phyloP scores from a whole-genome alignment of 2,329 filamentous ascomycete species.

The Pseudogymnoascus pannorum region DNA sequence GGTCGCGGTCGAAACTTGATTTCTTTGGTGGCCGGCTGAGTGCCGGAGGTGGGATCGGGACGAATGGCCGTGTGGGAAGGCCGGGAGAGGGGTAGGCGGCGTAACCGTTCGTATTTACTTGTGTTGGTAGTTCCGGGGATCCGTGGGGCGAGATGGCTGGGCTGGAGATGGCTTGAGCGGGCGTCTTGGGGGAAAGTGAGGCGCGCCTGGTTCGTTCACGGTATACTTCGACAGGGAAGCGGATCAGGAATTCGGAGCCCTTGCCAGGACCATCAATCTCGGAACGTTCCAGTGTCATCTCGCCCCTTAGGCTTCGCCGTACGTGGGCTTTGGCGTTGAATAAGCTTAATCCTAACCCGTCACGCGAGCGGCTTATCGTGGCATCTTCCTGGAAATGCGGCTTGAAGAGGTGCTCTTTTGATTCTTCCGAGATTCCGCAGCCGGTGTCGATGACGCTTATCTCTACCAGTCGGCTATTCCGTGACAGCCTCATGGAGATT shows the following conservation, averaged over 20 bases:
- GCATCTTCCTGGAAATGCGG: conserved; percentile 63
- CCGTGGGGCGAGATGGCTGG: conserved; percentile 11
- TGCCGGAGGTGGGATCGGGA: conserved; percentile 14
- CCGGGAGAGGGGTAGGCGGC: neutral
- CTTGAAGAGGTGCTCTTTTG: conserved; percentile 60
- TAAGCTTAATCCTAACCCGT: conserved; percentile 61
- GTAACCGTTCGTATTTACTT: neutral
- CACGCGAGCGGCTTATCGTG: conserved; percentile 58
- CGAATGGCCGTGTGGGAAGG: neutral
- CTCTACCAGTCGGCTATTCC: conserved; percentile 45
- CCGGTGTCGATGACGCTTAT: conserved; percentile 60
- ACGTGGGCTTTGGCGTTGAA: conserved; percentile 67
- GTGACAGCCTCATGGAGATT: conserved; percentile 45
- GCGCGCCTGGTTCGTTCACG: neutral
- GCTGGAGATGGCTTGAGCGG: neutral
- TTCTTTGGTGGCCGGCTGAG: conserved; percentile 25
- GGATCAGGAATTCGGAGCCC: conserved; percentile 63
- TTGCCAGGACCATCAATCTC: conserved; percentile 51
- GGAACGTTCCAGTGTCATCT: conserved; percentile 56
- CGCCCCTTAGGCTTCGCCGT: conserved; percentile 56
- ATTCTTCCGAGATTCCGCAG: conserved; percentile 59
- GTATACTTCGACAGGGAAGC: conserved; percentile 40
- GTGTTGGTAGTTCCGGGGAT: neutral
- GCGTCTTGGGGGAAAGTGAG: neutral
- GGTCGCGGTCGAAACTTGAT: conserved; percentile 43